phyloP scores from a whole-genome alignment of 2,329 filamentous ascomycete species.

The Pseudogymnoascus sp. region DNA sequence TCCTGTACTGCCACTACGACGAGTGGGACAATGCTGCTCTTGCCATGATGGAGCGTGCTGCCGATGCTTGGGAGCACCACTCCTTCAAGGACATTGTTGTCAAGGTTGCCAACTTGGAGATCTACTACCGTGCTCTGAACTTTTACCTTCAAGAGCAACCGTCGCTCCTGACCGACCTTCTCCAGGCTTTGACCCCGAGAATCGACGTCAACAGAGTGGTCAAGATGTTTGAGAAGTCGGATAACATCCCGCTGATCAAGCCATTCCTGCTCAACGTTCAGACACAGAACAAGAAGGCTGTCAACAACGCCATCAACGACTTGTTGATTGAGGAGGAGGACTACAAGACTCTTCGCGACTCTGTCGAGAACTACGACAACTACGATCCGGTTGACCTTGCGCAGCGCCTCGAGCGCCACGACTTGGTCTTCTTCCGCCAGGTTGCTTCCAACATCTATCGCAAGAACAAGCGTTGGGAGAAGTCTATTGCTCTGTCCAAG shows the following conservation, averaged over 20 bases:
- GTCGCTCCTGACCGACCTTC: conserved; percentile 86
- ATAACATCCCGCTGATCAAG: conserved; percentile 97
- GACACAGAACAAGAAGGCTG: conserved; percentile 92
- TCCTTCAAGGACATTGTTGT: conserved; percentile 98
- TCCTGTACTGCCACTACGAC: conserved; percentile 97
- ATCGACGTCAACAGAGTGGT: conserved; percentile 99
- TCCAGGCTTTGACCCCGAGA: conserved; percentile 83
- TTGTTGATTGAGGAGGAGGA: conserved; percentile 97
- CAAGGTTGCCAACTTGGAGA: conserved; percentile 97
- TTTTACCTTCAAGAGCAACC: conserved; percentile 98
- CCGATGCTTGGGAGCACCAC: conserved; percentile 98
- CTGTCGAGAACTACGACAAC: conserved; percentile 98
- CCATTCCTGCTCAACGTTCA: conserved; percentile 97
- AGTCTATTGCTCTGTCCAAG: conserved; percentile 94
- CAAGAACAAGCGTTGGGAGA: conserved; percentile 99
- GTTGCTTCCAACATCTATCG: conserved; percentile 98
- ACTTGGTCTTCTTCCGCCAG: conserved; percentile 97
- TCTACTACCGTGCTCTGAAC: conserved; percentile 95
- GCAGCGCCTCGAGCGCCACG: conserved; percentile 89
- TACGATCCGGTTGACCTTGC: conserved; percentile 94
- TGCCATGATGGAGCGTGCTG: conserved; percentile 94
- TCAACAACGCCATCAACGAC: conserved; percentile 98
- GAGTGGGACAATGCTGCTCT: conserved; percentile 96
- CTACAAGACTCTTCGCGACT: conserved; percentile 96
- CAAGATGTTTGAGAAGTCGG: conserved; percentile 96